phyloP scores from a whole-genome alignment of 2,329 filamentous ascomycete species.

The Diplodia mutila region DNA sequence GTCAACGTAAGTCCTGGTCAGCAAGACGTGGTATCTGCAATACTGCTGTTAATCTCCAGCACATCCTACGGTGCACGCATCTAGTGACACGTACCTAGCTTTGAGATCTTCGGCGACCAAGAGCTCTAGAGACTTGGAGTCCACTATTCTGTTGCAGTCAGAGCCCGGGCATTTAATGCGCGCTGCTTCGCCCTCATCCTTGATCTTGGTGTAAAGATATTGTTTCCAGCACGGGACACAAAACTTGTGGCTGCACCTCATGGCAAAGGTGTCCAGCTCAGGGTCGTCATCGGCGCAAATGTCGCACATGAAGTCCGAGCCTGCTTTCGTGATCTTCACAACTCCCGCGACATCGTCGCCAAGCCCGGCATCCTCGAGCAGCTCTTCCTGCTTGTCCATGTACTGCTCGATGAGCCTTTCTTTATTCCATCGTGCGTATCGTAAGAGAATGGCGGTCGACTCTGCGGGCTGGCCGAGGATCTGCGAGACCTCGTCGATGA shows the following conservation, averaged over 20 bases:
- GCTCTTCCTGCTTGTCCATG: slow-evolving; percentile 82
- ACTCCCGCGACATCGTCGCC: slow-evolving; percentile 56
- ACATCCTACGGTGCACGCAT: background rate
- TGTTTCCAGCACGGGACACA: slow-evolving; percentile 91
- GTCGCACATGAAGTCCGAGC: slow-evolving; percentile 79
- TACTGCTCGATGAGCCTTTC: slow-evolving; percentile 93
- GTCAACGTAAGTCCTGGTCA: slow-evolving; percentile 94
- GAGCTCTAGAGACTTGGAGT: slow-evolving; percentile 83
- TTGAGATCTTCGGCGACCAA: slow-evolving; percentile 64
- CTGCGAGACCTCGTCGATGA: slow-evolving; percentile 87
- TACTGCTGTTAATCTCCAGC: slow-evolving; percentile 26
- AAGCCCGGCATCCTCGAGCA: slow-evolving; percentile 83
- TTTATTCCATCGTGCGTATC: slow-evolving; percentile 93
- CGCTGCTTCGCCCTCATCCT: slow-evolving; percentile 91
- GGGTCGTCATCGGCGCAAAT: slow-evolving; percentile 93
- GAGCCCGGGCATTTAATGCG: slow-evolving; percentile 92
- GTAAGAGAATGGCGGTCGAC: slow-evolving; percentile 85
- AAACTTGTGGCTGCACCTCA: slow-evolving; percentile 93
- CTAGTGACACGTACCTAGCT: slow-evolving; percentile 50
- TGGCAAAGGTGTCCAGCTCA: slow-evolving; percentile 80
- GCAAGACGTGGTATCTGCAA: slow-evolving; percentile 77
- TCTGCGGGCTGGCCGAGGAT: slow-evolving; percentile 89
- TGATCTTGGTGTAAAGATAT: slow-evolving; percentile 90
- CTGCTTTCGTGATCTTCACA: slow-evolving; percentile 70
- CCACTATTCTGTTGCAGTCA: slow-evolving; percentile 85